These are phyloP conservation scores for Sergeia podlipaevii DNA, from an alignment of 208 protist species.

Conservation along the genomic window DNA sequence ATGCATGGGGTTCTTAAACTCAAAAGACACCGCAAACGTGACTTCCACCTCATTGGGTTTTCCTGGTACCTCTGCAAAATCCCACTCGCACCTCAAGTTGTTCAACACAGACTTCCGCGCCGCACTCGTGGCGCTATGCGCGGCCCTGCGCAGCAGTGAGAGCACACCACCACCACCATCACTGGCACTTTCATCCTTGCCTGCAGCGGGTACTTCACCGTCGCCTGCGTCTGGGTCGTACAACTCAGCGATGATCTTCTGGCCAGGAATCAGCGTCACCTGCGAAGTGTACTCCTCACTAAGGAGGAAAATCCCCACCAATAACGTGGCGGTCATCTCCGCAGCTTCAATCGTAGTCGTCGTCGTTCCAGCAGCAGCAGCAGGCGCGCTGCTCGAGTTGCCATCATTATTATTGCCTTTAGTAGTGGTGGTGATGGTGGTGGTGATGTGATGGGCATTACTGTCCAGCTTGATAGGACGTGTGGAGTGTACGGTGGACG, in stretches of 20 bases:
- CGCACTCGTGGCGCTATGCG: slow-evolving; percentile 18
- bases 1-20: slow-evolving; percentile 76
- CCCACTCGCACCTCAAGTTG: slow-evolving; percentile 69
- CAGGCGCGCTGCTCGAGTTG: neutral
- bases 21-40: slow-evolving; percentile 63
- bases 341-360: slow-evolving; percentile 20
- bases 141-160: slow-evolving; percentile 33
- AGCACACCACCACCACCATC: slow-evolving; percentile 16
- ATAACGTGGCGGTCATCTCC: slow-evolving; percentile 69
- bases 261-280: slow-evolving; percentile 48
- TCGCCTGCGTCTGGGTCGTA: slow-evolving; percentile 28
- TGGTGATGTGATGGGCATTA: no score
- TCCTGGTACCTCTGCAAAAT: slow-evolving; percentile 39
- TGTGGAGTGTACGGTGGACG: slow-evolving; percentile 46
- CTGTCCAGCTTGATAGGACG: slow-evolving; percentile 25
- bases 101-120: slow-evolving; percentile 46
- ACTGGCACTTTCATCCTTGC: neutral
- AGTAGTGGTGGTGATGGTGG: no score
- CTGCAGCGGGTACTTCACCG: neutral
- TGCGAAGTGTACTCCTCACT: slow-evolving; percentile 74
- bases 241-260: slow-evolving; percentile 47
- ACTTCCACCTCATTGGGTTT: slow-evolving; percentile 62
- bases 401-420: neutral
- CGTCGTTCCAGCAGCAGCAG: neutral
- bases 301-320: slow-evolving; percentile 71